Evolutionary conservation across 2,329 filamentous ascomycete genomes (phyloP).

Genomic region (Talaromyces funiculosus): DNA sequence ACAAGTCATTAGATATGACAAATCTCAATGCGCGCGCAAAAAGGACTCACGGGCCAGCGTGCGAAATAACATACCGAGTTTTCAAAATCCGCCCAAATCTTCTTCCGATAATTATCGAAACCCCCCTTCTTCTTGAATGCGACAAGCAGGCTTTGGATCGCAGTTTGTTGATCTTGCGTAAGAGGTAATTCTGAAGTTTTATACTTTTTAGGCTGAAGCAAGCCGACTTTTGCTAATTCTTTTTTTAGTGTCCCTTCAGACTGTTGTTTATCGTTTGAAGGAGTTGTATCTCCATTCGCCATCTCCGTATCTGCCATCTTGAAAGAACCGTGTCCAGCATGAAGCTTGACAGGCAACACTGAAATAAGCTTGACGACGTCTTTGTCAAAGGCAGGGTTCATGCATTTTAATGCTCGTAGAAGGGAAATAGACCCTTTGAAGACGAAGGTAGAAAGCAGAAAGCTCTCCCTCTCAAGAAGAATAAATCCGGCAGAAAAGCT

Average conservation of each 20-base stretch:
- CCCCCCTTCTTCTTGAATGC: constrained; percentile 63
- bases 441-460: neutral
- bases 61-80: constrained; percentile 41
- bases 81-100: constrained; percentile 55
- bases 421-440: too few relatives aligned
- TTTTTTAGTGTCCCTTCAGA: constrained; percentile 4
- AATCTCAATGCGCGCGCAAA: neutral
- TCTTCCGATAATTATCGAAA: constrained; percentile 58
- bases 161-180: constrained; percentile 51
- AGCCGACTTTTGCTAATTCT: constrained; percentile 30
- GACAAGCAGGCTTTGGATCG: constrained; percentile 56
- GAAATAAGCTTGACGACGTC: neutral
- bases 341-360: neutral
- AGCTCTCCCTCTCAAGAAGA: neutral
- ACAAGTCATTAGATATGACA: neutral
- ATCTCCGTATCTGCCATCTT: neutral
- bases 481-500: constrained; percentile 13
- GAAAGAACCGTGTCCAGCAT: constrained; percentile 7
- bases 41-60: neutral
- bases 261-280: constrained; percentile 17
- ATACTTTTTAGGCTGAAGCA: constrained; percentile 44
- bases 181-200: constrained; percentile 58
- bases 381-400: neutral
- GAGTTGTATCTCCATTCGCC: neutral
- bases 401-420: neutral